Evolutionary conservation across 2,329 filamentous ascomycete genomes (phyloP).

Genomic region (Biscogniauxia mediterranea): DNA sequence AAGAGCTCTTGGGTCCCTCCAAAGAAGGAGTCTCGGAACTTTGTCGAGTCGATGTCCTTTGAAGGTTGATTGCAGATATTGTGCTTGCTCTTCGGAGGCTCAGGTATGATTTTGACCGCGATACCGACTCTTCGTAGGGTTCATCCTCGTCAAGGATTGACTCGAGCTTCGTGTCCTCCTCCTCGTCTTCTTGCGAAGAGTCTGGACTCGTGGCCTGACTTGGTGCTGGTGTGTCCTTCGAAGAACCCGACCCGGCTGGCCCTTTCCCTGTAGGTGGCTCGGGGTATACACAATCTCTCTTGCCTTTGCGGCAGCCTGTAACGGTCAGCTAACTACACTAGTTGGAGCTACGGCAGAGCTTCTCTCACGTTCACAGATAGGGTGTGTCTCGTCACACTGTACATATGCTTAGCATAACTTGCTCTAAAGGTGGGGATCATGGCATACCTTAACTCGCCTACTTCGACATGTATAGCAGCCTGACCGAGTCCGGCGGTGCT

Average conservation of each 20-base stretch:
- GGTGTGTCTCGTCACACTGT: slow-evolving; percentile 87
- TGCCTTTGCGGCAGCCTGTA: slow-evolving; percentile 84
- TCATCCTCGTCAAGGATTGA: slow-evolving; percentile 58
- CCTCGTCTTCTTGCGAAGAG: slow-evolving; percentile 55
- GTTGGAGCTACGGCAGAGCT: slow-evolving; percentile 7
- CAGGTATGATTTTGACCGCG: slow-evolving; percentile 19
- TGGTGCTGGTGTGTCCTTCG: slow-evolving; percentile 37
- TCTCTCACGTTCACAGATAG: slow-evolving; percentile 73
- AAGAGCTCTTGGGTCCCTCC: slow-evolving; percentile 50
- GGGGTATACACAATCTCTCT: slow-evolving; percentile 86
- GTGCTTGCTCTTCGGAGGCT: slow-evolving; percentile 38
- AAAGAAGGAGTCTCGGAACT: slow-evolving; percentile 54
- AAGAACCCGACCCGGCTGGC: slow-evolving; percentile 30
- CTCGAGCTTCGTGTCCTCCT: slow-evolving; percentile 46
- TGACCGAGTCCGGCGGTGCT: slow-evolving; percentile 88
- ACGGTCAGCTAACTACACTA: slow-evolving; percentile 24
- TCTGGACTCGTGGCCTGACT: slow-evolving; percentile 48
- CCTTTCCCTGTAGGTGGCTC: slow-evolving; percentile 56
- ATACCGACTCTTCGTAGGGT: slow-evolving; percentile 32
- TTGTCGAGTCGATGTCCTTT: slow-evolving; percentile 39
- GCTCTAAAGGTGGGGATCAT: background rate
- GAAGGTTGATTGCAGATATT: slow-evolving; percentile 37
- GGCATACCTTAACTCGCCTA: slow-evolving; percentile 75
- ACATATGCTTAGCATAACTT: slow-evolving; percentile 26
- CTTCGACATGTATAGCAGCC: slow-evolving; percentile 91